Conservation (phyloP, 179 eudicot genomes). For the Beta corolliflora region DNA sequence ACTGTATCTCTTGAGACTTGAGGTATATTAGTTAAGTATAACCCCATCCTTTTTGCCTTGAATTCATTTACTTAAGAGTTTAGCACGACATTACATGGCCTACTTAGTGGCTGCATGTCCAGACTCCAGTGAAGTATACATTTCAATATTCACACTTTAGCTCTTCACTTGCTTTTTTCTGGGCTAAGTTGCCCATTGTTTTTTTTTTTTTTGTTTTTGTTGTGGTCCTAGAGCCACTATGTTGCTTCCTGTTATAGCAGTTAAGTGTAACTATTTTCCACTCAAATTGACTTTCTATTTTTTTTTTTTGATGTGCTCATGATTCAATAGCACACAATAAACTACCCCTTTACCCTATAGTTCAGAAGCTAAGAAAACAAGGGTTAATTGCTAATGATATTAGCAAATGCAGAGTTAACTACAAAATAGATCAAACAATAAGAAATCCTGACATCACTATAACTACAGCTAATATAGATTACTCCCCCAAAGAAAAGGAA, state of each 20-base stretch:
- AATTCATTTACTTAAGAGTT: slow-evolving; percentile 19
- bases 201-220: not conserved
- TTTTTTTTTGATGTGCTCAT: not conserved
- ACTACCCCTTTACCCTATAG: too few species aligned
- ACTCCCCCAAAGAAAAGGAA: too few species aligned
- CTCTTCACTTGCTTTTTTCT: slow-evolving; percentile 18
- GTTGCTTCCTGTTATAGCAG: slow-evolving; percentile 16
- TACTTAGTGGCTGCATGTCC: slow-evolving; percentile 22
- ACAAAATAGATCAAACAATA: too few species aligned
- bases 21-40: slow-evolving; percentile 19
- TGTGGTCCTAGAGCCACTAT: slow-evolving; percentile 1
- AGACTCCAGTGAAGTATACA: slow-evolving; percentile 5
- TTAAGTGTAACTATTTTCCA: not conserved
- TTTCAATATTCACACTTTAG: slow-evolving; percentile 15
- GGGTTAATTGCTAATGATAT: too few species aligned
- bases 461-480: too few species aligned
- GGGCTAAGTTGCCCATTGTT: slow-evolving; percentile 17
- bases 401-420: too few species aligned
- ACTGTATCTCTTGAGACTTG: slow-evolving; percentile 19
- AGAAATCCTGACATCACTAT: too few species aligned
- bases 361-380: too few species aligned
- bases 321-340: too few species aligned
- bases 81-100: slow-evolving; percentile 23
- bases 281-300: slow-evolving; percentile 8
- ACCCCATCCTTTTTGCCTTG: slow-evolving; percentile 19